phyloP scores from a whole-genome alignment of 2,329 filamentous ascomycete genomes.

The Colletotrichum cordylinicola region DNA sequence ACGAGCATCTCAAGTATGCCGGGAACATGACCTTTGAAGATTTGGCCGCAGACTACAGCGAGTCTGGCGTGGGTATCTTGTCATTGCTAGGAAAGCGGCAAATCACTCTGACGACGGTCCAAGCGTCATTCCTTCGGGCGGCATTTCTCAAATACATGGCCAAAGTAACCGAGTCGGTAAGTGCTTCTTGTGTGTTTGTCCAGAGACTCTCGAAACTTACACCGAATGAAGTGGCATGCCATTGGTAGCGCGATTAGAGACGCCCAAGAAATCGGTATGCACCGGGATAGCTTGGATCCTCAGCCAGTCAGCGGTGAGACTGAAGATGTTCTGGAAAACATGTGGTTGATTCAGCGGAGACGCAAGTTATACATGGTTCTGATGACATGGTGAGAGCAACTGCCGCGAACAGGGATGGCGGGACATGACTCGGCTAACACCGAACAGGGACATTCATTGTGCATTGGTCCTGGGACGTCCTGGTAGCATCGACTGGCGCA shows the following conservation, averaged over 20 bases:
- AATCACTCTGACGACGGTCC: slow-evolving; percentile 60
- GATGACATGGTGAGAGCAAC: slow-evolving; percentile 38
- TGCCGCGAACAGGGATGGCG: slow-evolving; percentile 6
- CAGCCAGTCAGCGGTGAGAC: slow-evolving; percentile 49
- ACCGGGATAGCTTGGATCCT: slow-evolving; percentile 58
- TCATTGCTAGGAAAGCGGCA: slow-evolving; percentile 61
- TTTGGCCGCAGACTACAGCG: slow-evolving; percentile 65
- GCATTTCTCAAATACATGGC: slow-evolving; percentile 65
- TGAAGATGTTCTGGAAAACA: slow-evolving; percentile 57
- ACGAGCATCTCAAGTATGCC: slow-evolving; percentile 64
- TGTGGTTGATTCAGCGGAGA: slow-evolving; percentile 64
- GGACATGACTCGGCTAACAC: slow-evolving; percentile 15
- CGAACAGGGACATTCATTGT: slow-evolving; percentile 59
- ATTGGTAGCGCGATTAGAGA: slow-evolving; percentile 64
- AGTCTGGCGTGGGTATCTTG: slow-evolving; percentile 59
- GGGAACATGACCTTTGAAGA: slow-evolving; percentile 66
- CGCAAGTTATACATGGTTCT: slow-evolving; percentile 60
- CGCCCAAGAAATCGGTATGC: slow-evolving; percentile 67
- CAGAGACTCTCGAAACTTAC: not conserved
- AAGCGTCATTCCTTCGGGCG: slow-evolving; percentile 62
- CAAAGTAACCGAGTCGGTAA: slow-evolving; percentile 62
- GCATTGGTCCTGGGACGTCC: slow-evolving; percentile 59
- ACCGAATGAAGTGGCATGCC: slow-evolving; percentile 53
- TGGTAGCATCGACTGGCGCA: slow-evolving; percentile 58
- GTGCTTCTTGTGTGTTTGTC: slow-evolving; percentile 23